phyloP scores from a whole-genome alignment of 2,329 filamentous ascomycete genomes.

The Dactylonectria estremocensis region DNA sequence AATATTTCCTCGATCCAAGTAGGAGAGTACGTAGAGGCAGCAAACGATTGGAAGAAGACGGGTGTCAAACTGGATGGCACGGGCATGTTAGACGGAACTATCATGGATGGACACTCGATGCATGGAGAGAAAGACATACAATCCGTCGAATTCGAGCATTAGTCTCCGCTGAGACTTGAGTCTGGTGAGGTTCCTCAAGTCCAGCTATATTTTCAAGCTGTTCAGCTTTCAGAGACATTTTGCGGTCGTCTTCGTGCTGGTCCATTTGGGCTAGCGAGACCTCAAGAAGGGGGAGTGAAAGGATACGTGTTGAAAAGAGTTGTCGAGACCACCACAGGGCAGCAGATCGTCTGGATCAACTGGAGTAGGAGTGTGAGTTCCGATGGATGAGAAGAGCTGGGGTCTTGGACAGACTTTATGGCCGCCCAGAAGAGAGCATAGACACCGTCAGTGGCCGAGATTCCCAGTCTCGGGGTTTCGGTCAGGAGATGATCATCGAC shows the following conservation, averaged over 20 bases:
- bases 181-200: slow-evolving; percentile 6
- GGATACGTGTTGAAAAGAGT: not conserved
- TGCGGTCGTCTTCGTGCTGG: slow-evolving; percentile 12
- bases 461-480: not conserved
- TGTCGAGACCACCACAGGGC: not conserved
- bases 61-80: slow-evolving; percentile 32
- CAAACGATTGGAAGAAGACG: slow-evolving; percentile 38
- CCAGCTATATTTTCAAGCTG: slow-evolving; percentile 25
- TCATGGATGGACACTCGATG: not conserved
- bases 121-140: not conserved
- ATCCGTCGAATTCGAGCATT: slow-evolving; percentile 21
- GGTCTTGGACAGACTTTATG: not conserved
- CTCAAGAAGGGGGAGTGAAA: not conserved
- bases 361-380: not conserved
- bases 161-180: slow-evolving; percentile 14
- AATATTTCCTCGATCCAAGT: slow-evolving; percentile 41
- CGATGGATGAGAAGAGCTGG: not conserved
- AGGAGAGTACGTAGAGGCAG: slow-evolving; percentile 41
- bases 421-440: not conserved
- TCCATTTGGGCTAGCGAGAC: slow-evolving; percentile 8
- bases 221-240: slow-evolving; percentile 25
- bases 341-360: not conserved
- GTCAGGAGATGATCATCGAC: not conserved
- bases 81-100: not conserved
- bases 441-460: slow-evolving; percentile 25